Evolutionary conservation across 139 green algal species (phyloP), one percentile per base, ranked within the genome.

Genomic region (Limnomonas spitsbergensis): DNA sequence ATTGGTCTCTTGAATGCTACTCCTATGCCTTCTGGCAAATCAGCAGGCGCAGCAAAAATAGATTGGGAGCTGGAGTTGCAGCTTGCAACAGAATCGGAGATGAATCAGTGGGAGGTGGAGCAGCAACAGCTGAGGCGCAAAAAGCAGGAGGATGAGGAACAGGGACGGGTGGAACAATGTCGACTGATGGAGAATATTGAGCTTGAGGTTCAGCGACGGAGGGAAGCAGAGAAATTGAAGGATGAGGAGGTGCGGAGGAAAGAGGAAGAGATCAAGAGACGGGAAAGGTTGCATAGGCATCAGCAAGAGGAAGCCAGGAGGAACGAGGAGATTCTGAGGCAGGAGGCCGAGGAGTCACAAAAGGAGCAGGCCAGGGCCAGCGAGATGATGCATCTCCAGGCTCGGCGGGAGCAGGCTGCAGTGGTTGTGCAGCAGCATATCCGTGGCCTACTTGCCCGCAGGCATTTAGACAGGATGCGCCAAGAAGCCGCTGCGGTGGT

Each of bases 1-100:
- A 82, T 82, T 29, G 32, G 9, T 7, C 37, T 82, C 6, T 70
- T 80, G 3, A 80, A 80, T 27, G 40, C 29, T 32, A 6, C 1
- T n/a, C 9, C n/a, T 4, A 34, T 38, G 69, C 35, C 35, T 42
- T 42, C 66, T 1, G 31, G 31, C 20, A 66, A 42, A 31, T 27
- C 38, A 42, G n/a, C 70, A 6, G 39, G 52, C 2, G n/a, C n/a
- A n/a, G n/a, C n/a, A n/a, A n/a, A n/a, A n/a, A n/a, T n/a, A n/a
- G n/a, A n/a, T n/a, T n/a, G n/a, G n/a, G n/a, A n/a, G n/a, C n/a
- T n/a, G n/a, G n/a, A n/a, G n/a, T n/a, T n/a, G n/a, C n/a, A n/a
- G n/a, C n/a, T n/a, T n/a, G n/a, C n/a, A n/a, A n/a, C n/a, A n/a
- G n/a, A n/a, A n/a, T n/a, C n/a, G n/a, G n/a, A n/a, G n/a, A n/a